A percentile compares a stretch with the other conserved stretches of the same genome.
Evolutionary conservation across 176 grass and related monocot genomes (phyloP).

Genomic region (Olyra latifolia): DNA sequence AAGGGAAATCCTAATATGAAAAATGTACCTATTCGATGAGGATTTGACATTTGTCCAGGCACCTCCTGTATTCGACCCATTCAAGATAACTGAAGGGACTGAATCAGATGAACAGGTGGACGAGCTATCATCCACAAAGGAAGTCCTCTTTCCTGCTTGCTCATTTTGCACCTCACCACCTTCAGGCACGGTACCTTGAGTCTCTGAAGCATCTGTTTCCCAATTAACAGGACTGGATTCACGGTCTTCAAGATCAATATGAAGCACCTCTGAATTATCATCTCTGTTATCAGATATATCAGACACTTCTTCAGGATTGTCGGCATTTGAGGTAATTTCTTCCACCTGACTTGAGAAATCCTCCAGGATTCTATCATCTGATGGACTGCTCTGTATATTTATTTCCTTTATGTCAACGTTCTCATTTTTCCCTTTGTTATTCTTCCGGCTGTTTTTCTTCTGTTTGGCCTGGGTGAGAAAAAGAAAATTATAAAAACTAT

Average conservation of each 20-base stretch:
- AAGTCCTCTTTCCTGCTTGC: conserved; percentile 63
- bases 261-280: conserved; percentile 65
- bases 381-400: conserved; percentile 30
- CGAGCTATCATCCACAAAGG: conserved; percentile 76
- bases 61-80: conserved; percentile 45
- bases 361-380: conserved; percentile 57
- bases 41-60: conserved; percentile 62
- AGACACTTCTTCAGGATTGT: conserved; percentile 67
- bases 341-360: conserved; percentile 56
- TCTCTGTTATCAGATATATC: conserved; percentile 81
- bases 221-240: conserved; percentile 71
- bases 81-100: conserved; percentile 59
- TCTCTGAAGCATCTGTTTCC: conserved; percentile 87
- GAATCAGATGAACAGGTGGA: conserved; percentile 91
- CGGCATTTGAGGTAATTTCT: conserved; percentile 58
- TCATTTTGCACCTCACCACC: conserved; percentile 58
- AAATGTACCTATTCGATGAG: conserved; percentile 70
- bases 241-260: conserved; percentile 64
- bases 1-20: background rate
- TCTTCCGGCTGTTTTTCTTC: conserved; percentile 78
- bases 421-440: conserved; percentile 74
- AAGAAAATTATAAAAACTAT: background rate
- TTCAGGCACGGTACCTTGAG: conserved; percentile 43
- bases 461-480: conserved; percentile 64
- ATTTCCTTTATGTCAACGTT: conserved; percentile 49